phyloP scores from a whole-genome alignment of 2,329 filamentous ascomycete genomes.

The Exophiala lecanii-corni region DNA sequence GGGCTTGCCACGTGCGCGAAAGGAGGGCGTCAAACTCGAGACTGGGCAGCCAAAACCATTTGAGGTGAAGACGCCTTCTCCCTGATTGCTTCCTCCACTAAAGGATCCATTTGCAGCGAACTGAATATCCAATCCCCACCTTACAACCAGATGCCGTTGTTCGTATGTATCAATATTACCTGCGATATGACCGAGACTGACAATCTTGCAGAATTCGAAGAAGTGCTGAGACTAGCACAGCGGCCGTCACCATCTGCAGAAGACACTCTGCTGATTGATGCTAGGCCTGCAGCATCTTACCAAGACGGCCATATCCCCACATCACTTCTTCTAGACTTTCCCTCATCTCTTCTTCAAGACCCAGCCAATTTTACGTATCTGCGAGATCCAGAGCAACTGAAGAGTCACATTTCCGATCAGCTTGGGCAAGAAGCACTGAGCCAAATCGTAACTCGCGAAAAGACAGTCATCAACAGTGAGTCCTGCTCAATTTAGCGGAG shows the following conservation, averaged over 20 bases:
- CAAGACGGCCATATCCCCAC: slow-evolving; percentile 8
- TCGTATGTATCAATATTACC: too few relatives aligned
- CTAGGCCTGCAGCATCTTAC: slow-evolving; percentile 8
- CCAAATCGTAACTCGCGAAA: slow-evolving; percentile 3
- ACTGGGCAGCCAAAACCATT: slow-evolving; percentile 7
- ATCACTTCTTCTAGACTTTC: slow-evolving; percentile 10
- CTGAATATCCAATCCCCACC: slow-evolving; percentile 7
- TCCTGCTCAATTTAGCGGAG: background rate
- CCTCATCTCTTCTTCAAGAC: slow-evolving; percentile 7
- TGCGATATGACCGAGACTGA: too few relatives aligned
- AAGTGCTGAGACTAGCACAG: slow-evolving; percentile 7
- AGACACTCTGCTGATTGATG: slow-evolving; percentile 9
- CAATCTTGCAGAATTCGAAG: slow-evolving; percentile 9
- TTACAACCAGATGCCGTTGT: slow-evolving; percentile 6
- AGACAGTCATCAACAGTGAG: slow-evolving; percentile 9
- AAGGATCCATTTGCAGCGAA: slow-evolving; percentile 3
- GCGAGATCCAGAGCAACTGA: slow-evolving; percentile 5
- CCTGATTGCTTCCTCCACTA: too few relatives aligned
- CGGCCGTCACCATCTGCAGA: slow-evolving; percentile 4
- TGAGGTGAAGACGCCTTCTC: slow-evolving; percentile 1
- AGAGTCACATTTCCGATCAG: slow-evolving; percentile 6
- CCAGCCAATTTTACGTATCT: slow-evolving; percentile 8
- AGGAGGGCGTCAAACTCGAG: slow-evolving; percentile 12
- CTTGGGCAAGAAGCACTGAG: slow-evolving; percentile 7
- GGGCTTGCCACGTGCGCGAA: slow-evolving; percentile 7